phyloP scores from a whole-genome alignment of 148 eudicot species.

The Chenopodium suecicum region DNA sequence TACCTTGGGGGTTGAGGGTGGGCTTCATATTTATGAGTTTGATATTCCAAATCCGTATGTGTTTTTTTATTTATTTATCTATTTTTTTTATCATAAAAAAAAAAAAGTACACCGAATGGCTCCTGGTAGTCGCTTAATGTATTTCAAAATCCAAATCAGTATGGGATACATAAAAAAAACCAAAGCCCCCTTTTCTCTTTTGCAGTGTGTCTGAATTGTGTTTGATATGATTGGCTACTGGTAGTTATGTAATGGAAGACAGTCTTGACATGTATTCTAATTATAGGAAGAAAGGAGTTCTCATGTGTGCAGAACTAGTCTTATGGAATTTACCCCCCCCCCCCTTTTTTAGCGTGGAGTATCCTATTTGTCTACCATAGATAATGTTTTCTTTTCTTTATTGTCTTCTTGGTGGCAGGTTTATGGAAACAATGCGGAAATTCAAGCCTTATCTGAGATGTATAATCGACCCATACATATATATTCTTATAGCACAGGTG shows the following conservation, averaged over 20 bases:
- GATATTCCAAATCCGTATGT: no score
- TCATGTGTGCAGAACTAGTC: not conserved
- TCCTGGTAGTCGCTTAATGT: no score
- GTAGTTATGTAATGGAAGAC: not conserved
- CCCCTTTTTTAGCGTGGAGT: not conserved
- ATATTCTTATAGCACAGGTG: constrained; percentile 93
- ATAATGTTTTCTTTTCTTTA: not conserved
- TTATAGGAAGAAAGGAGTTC: not conserved
- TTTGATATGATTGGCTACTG: not conserved
- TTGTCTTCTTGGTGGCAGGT: constrained; percentile 46
- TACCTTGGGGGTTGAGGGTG: no score
- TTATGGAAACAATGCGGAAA: constrained; percentile 94
- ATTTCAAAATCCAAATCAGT: no score
- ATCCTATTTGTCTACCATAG: not conserved
- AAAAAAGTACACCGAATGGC: no score
- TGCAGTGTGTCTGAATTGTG: not conserved
- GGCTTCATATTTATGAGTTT: no score
- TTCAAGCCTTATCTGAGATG: constrained; percentile 94
- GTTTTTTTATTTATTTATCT: no score
- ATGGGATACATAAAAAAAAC: not conserved
- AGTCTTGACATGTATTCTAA: not conserved
- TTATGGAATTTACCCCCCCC: not conserved
- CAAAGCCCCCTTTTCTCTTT: not conserved
- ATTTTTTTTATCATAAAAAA: no score
- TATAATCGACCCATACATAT: constrained; percentile 99